Base-by-base conservation (phyloP, 495 filamentous ascomycete genomes). In the Letharia lupina region DNA sequence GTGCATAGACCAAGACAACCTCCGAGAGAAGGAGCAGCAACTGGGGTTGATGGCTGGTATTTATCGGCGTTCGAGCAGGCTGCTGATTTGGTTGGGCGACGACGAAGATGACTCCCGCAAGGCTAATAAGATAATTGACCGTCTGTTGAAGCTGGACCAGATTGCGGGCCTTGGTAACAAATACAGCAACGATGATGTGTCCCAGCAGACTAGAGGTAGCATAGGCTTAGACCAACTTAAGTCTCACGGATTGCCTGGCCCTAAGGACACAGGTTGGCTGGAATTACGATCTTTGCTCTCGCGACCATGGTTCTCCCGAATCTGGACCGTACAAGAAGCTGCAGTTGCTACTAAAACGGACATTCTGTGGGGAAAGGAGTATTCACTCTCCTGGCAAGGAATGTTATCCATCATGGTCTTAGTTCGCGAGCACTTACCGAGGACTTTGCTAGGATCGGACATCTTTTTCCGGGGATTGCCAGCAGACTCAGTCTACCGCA, bases 1-100 rank as follows among this genome's bases (percentile, higher is more conserved):
- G 0, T 57, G 54, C 33, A 57, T 57, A 37, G 31, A 57, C 3
- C 54, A 57, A 10, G 54, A 57, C 2, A 37, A 57, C 8, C 13
- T 57, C 33, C 15, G 7, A 3, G 54, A 57, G 33, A 57, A 57
- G 33, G 31, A 35, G 31, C 31, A 57, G 33, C 54, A 57, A 57
- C 1, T 57, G 2, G 16, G 54, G 3, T 37, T 57, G 16, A 37
- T 57, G 20, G 15, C 31, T 37, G 31, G 18, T 37, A 57, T 57
- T 9, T 57, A 37, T 37, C 54, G 33, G 5, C 31, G 3, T 2
- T 57, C 54, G 7, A 12, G 5, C 8, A 57, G 39, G 54, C 3
- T 57, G 54, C 33, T 57, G 15, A n/a, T 57, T 37, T 57, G 54
- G 54, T n/a, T 57, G 28, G 54, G 54, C 33, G 54, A 57, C 54